Conservation (phyloP, 164 flowering plant species). For the Tetracentron sinense region DNA sequence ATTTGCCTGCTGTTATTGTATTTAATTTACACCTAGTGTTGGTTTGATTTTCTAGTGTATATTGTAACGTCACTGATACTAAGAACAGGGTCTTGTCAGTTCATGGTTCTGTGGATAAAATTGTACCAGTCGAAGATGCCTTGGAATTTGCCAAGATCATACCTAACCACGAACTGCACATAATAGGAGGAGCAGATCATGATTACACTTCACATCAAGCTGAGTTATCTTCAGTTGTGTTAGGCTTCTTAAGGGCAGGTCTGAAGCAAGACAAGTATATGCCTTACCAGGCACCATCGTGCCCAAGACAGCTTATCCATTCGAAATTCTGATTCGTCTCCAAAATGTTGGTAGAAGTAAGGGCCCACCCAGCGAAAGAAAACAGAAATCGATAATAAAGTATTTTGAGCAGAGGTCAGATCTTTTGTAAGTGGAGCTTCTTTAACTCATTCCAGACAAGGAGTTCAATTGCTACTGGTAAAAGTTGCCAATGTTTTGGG, state of each 20-base stretch:
- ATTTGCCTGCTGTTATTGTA: no score
- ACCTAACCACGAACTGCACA: constrained; percentile 46
- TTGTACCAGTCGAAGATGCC: constrained; percentile 53
- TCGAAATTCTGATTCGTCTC: constrained; percentile 16
- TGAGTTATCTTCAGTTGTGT: constrained; percentile 38
- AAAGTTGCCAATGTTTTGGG: no score
- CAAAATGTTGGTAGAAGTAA: not conserved
- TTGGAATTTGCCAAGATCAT: constrained; percentile 48
- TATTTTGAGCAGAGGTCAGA: not conserved
- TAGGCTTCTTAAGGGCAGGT: constrained; percentile 34
- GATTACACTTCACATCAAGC: constrained; percentile 50
- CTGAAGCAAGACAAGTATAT: constrained; percentile 4
- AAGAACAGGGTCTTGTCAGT: constrained; percentile 59
- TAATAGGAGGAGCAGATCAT: constrained; percentile 65
- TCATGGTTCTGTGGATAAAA: constrained; percentile 59
- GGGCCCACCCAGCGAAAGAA: not conserved
- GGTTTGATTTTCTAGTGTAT: not conserved
- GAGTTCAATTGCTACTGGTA: no score
- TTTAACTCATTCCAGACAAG: no score
- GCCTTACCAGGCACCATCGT: not conserved
- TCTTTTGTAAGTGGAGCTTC: no score
- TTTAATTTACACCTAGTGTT: no score
- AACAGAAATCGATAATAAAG: no score
- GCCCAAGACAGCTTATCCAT: not conserved
- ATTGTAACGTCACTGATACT: not conserved